Conservation (phyloP, 257 asterid species). For the Rehmannia glutinosa region DNA sequence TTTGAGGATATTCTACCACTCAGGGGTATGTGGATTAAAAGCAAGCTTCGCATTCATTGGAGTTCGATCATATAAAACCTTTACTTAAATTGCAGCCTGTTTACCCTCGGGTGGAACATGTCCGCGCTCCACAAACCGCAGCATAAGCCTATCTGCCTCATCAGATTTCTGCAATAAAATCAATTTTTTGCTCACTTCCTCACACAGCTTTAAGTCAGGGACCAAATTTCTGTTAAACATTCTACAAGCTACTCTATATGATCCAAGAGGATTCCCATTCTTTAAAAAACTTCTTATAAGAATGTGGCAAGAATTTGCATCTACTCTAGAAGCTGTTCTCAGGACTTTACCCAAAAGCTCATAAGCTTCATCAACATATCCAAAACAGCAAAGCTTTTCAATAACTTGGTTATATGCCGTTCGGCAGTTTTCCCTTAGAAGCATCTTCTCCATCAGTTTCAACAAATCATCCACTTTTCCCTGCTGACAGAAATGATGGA, state of each 20-base stretch:
- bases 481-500: constrained; percentile 71
- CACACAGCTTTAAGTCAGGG: constrained; percentile 82
- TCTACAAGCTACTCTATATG: constrained; percentile 85
- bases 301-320: constrained; percentile 62
- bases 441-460: constrained; percentile 67
- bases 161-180: constrained; percentile 35
- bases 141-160: constrained; percentile 88
- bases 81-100: constrained; percentile 1
- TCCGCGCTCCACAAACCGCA: constrained; percentile 81
- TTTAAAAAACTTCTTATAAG: constrained; percentile 65
- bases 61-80: constrained; percentile 1
- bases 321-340: constrained; percentile 63
- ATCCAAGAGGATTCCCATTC: constrained; percentile 58
- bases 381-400: constrained; percentile 74
- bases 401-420: constrained; percentile 70
- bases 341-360: constrained; percentile 69
- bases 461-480: constrained; percentile 55
- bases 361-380: constrained; percentile 68
- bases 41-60: background rate
- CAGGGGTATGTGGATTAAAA: background rate
- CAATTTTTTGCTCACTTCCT: constrained; percentile 64
- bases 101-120: constrained; percentile 29
- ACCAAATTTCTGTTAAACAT: constrained; percentile 84
- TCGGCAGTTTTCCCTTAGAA: constrained; percentile 47
- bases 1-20: too few species aligned